Conservation (phyloP, 148 eudicot genomes). For the Linanthus parryae region DNA sequence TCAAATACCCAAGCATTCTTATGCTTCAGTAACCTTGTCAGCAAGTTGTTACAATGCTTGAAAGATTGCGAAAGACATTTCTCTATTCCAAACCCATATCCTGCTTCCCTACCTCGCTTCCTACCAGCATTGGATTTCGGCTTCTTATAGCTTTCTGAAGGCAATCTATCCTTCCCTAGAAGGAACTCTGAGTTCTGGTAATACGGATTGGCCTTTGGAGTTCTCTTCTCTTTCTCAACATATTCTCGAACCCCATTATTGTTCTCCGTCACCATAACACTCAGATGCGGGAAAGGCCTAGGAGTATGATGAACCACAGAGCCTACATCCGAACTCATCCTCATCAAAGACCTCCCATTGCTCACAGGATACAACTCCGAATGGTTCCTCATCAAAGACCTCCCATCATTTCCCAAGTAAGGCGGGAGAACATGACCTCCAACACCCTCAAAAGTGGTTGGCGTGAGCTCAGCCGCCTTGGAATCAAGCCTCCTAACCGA, state of each 20-base stretch:
- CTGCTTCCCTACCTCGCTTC: constrained; percentile 31
- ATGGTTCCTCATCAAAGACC: constrained; percentile 3
- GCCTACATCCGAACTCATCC: constrained; percentile 36
- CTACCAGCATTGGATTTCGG: constrained; percentile 34
- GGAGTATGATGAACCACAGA: constrained; percentile 28
- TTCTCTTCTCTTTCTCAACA: constrained; percentile 78
- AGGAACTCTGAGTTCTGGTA: constrained; percentile 76
- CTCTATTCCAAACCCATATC: constrained; percentile 37
- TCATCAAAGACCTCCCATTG: constrained; percentile 3
- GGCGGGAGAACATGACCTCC: constrained; percentile 23
- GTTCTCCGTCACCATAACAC: constrained; percentile 48
- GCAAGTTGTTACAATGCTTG: constrained; percentile 56
- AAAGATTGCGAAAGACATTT: constrained; percentile 33
- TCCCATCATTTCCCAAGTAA: constrained; percentile 24
- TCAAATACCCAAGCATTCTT: constrained; percentile 87
- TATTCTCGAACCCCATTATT: constrained; percentile 38
- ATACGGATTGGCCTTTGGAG: constrained; percentile 75
- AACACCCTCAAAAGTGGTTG: constrained; percentile 16
- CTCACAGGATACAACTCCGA: background rate
- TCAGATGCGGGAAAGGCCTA: constrained; percentile 40
- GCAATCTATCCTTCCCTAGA: constrained; percentile 66
- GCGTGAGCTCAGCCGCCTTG: constrained; percentile 50
- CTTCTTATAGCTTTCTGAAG: constrained; percentile 54
- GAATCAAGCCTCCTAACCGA: constrained; percentile 48
- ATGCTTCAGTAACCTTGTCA: constrained; percentile 76